phyloP scores from a whole-genome alignment of 2,329 filamentous ascomycete genomes.

The Neurospora sp. region DNA sequence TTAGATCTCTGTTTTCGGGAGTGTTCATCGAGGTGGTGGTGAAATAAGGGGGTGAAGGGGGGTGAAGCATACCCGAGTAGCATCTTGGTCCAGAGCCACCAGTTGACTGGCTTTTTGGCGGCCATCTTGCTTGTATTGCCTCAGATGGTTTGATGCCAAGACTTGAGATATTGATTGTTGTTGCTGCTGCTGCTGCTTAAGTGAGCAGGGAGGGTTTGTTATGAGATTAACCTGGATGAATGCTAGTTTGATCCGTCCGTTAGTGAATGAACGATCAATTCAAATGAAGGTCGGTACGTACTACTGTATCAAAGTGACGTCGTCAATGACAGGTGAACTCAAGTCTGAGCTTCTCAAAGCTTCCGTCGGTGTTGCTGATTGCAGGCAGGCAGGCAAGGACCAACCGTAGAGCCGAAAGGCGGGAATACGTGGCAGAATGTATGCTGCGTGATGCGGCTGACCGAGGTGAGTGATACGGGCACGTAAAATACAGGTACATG shows the following conservation, averaged over 20 bases:
- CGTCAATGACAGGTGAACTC: not conserved
- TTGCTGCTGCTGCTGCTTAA: not conserved
- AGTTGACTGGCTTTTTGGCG: slow-evolving; percentile 40
- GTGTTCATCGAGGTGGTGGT: not conserved
- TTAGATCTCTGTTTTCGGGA: not conserved
- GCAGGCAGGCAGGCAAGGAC: not conserved
- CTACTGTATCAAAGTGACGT: not conserved
- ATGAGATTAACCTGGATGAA: not conserved
- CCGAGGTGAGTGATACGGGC: not conserved
- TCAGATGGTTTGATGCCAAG: not conserved
- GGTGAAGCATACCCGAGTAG: slow-evolving; percentile 46
- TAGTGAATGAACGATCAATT: not conserved
- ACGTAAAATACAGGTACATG: not conserved
- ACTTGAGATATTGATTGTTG: not conserved
- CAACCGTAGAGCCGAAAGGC: not conserved
- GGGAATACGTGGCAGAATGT: not conserved
- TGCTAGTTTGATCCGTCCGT: too few relatives aligned
- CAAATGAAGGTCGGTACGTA: not conserved
- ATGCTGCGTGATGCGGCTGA: not conserved
- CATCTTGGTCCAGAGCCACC: slow-evolving; percentile 60
- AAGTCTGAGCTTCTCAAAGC: not conserved
- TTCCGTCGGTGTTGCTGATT: not conserved
- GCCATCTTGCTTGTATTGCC: slow-evolving; percentile 9
- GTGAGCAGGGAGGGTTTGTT: not conserved
- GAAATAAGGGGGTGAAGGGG: not conserved